Evolutionary conservation across 352 stramenopile species (phyloP), one percentile per base, ranked within the genome.

Genomic region (Phytophthora constricta): DNA sequence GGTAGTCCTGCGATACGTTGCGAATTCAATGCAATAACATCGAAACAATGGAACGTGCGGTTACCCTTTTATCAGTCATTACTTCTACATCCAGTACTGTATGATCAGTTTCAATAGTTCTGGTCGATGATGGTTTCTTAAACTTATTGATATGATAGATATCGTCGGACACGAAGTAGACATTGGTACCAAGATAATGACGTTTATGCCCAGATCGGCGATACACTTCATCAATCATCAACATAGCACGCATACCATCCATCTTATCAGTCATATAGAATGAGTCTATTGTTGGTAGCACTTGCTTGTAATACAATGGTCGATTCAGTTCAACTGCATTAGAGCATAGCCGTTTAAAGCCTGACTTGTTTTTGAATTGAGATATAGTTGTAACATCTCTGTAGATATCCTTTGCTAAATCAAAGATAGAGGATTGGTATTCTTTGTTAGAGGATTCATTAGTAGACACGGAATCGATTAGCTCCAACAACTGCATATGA

Each of bases 211-310:
- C 42, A 16, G 7, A n/a, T 8, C 8, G 17, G 42, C 42, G 17
- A 19, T 20, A 49, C 42, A 49, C 42, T 25, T 49, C 42, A 25
- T 49, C 42, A 19, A 49, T 49, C 5, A 49, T 16, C 9, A 49
- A 16, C 42, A 49, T 49, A 20, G 42, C 42, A 10, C 42, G 42
- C 17, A 19, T 49, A 19, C 42, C 42, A 16, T 49, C 42, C 42
- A 49, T 49, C 42, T 49, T 49, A 16, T 49, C 42, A 49, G 42
- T 49, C 8, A 49, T 8, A 16, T 49, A 49, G 42, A 49, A 49
- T 8, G 42, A n/a, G 20, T 49, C 42, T 10, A 49, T 49, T 16
- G 7, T 25, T 8, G 42, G 17, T 7, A 20, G 42, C 17, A 49
- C 42, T 49, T 49, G 42, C 42, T 49, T 49, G 42, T n/a, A 49